Conservation (phyloP, 805 yeast species). For the Jamesozyma hellenica region DNA sequence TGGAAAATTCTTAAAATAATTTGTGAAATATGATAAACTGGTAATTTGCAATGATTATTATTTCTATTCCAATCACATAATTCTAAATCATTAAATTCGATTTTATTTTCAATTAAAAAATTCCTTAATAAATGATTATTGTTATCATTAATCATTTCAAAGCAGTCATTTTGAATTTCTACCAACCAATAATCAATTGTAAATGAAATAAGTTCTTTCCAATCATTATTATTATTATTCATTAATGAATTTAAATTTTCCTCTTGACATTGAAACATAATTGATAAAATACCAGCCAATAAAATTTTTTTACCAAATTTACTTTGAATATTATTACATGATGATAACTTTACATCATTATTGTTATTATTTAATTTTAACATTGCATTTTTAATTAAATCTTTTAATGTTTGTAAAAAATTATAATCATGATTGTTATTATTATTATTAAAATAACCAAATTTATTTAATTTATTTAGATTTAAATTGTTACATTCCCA, state of each 20-base stretch:
- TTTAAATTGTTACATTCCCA: slow-evolving; percentile 38
- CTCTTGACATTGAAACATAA: slow-evolving; percentile 66
- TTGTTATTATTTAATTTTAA: neutral
- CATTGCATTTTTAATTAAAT: slow-evolving; percentile 40
- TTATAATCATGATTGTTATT: slow-evolving; percentile 26
- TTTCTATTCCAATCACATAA: slow-evolving; percentile 20
- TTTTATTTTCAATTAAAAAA: neutral
- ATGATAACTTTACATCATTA: slow-evolving; percentile 12
- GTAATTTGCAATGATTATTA: slow-evolving; percentile 39
- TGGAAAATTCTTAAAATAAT: slow-evolving; percentile 62
- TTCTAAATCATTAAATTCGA: slow-evolving; percentile 2
- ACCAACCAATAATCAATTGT: slow-evolving; percentile 63
- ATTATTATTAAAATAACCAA: slow-evolving; percentile 19
- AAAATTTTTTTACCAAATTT: slow-evolving; percentile 59
- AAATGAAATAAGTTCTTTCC: slow-evolving; percentile 63
- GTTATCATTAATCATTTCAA: slow-evolving; percentile 2
- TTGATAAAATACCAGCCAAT: slow-evolving; percentile 55
- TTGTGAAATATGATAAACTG: slow-evolving; percentile 65
- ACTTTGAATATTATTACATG: slow-evolving; percentile 19
- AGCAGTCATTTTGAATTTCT: slow-evolving; percentile 13
- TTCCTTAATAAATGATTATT: neutral
- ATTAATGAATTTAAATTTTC: slow-evolving; percentile 34
- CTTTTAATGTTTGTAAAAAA: slow-evolving; percentile 50
- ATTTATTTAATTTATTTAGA: slow-evolving; percentile 14
- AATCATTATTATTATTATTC: slow-evolving; percentile 28